These are phyloP conservation scores for Paramecium primaurelia DNA, from an alignment of 73 alveolate species.

Conservation along the genomic window DNA sequence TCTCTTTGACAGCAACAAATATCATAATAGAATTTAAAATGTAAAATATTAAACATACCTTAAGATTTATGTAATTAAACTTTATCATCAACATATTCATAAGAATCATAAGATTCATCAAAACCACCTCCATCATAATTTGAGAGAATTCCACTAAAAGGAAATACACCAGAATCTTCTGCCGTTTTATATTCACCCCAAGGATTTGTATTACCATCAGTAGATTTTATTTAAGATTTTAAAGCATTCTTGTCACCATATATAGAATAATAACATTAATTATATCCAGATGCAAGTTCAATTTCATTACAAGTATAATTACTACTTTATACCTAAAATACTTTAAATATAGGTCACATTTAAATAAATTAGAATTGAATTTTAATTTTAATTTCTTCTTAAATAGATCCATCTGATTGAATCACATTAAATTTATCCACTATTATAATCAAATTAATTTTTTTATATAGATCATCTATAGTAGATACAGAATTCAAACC, in stretches of 20 bases:
- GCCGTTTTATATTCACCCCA: neutral
- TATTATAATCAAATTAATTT: neutral
- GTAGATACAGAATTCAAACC: neutral
- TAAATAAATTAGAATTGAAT: neutral
- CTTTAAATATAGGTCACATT: neutral
- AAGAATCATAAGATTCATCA: slow-evolving; percentile 39
- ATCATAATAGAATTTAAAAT: neutral
- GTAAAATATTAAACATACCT: neutral
- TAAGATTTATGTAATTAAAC: neutral
- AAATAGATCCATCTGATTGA: neutral
- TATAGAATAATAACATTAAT: neutral
- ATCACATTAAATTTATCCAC: neutral
- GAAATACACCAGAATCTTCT: neutral
- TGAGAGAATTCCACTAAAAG: neutral
- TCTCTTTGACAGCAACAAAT: neutral
- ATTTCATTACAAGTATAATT: neutral
- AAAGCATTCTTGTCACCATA: slow-evolving; percentile 22
- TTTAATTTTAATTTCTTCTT: neutral
- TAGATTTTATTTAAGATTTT: neutral
- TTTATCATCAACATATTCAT: slow-evolving; percentile 10
- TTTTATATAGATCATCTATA: neutral
- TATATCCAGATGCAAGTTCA: neutral
- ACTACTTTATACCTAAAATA: neutral
- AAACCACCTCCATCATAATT: slow-evolving; percentile 28
- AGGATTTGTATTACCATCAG: neutral